phyloP scores from a whole-genome alignment of 2,329 filamentous ascomycete genomes.

The Akanthomyces uredinophilus region DNA sequence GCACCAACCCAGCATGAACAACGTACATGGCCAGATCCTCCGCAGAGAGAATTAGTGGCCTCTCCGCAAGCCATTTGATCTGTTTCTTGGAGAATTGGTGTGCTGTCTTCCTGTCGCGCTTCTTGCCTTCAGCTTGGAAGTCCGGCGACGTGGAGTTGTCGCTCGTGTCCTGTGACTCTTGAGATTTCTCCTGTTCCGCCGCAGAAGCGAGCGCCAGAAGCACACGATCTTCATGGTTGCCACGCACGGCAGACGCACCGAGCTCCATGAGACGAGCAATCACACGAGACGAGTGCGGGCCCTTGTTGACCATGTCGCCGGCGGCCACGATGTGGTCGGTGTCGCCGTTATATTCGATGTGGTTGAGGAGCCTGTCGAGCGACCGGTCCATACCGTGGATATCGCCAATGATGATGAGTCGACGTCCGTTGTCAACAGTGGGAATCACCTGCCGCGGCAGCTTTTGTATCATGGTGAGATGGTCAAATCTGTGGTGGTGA shows the following conservation, averaged over 20 bases:
- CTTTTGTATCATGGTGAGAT: constrained; percentile 25
- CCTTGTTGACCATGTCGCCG: constrained; percentile 81
- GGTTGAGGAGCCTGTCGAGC: constrained; percentile 59
- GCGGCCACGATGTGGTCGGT: constrained; percentile 69
- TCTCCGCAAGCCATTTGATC: constrained; percentile 61
- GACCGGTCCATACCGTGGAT: constrained; percentile 81
- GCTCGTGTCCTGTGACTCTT: constrained; percentile 1
- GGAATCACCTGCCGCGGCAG: constrained; percentile 28
- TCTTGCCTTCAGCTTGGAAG: neutral
- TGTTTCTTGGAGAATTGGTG: constrained; percentile 48
- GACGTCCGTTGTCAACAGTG: constrained; percentile 38
- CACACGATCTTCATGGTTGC: constrained; percentile 87
- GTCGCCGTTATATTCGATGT: constrained; percentile 53
- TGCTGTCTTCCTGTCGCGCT: constrained; percentile 14
- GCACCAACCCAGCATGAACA: constrained; percentile 82
- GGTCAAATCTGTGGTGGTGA: constrained; percentile 24
- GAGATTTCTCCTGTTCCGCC: too few species aligned
- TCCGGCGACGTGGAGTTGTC: neutral
- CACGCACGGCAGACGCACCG: constrained; percentile 75
- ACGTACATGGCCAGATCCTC: constrained; percentile 62
- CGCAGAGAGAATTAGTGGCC: constrained; percentile 73
- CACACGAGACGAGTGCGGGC: constrained; percentile 75
- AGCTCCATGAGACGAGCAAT: constrained; percentile 69
- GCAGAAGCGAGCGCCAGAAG: constrained; percentile 54
- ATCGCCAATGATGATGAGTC: constrained; percentile 81